These are phyloP conservation scores for Uncinocarpus reesii DNA, from an alignment of 2,329 filamentous ascomycete species.

Conservation along the genomic window DNA sequence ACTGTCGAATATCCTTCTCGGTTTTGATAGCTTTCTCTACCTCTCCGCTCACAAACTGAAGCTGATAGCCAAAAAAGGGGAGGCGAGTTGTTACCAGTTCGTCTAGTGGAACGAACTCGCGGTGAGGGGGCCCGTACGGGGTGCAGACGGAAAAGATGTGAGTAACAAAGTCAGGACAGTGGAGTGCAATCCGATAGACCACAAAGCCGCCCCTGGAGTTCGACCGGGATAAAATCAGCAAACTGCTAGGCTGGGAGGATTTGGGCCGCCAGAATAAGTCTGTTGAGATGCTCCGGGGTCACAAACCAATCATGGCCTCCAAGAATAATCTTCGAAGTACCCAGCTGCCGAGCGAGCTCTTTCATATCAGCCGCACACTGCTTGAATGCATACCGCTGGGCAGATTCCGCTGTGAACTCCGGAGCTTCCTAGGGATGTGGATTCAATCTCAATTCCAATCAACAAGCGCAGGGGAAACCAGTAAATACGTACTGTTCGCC, in stretches of 20 bases:
- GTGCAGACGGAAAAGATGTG: constrained; percentile 74
- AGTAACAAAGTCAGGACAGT: constrained; percentile 60
- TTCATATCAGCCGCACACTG: constrained; percentile 64
- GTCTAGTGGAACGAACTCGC: constrained; percentile 47
- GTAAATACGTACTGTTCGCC: constrained; percentile 49
- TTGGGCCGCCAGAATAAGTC: background rate
- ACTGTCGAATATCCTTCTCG: constrained; percentile 54
- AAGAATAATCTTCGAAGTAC: constrained; percentile 55
- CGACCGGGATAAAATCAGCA: background rate
- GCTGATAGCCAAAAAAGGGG: constrained; percentile 71
- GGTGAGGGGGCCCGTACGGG: constrained; percentile 53
- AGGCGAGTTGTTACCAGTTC: constrained; percentile 46
- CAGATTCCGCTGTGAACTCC: constrained; percentile 49
- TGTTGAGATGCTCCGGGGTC: background rate
- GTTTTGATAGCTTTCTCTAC: constrained; percentile 51
- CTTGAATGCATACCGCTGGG: constrained; percentile 59
- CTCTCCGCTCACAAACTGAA: constrained; percentile 62
- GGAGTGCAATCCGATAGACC: constrained; percentile 63
- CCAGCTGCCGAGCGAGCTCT: constrained; percentile 53
- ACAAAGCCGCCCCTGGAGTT: constrained; percentile 57
- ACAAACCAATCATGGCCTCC: constrained; percentile 75
- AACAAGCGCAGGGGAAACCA: background rate
- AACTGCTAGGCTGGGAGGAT: background rate
- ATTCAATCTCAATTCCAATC: background rate
- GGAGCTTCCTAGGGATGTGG: constrained; percentile 30